A percentile compares a stretch with the other conserved stretches of the same genome.
Evolutionary conservation across 2,329 filamentous ascomycete species (phyloP).

Genomic region (Lomentospora prolificans): DNA sequence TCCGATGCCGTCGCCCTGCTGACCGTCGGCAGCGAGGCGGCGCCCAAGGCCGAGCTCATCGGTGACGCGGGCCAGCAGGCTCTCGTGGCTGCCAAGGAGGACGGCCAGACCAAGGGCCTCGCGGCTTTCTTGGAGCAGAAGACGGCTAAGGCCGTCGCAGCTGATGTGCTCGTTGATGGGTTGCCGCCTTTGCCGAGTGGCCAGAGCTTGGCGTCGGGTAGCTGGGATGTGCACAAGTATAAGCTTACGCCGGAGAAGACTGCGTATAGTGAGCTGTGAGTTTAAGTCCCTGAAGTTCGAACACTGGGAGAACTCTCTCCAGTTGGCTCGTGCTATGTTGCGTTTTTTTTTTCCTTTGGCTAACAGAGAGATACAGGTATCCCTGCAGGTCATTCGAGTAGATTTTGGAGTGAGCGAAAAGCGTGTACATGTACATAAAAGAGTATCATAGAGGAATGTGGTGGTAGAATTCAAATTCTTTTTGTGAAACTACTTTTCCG

Average conservation of each 20-base stretch:
- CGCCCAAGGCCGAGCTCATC: constrained; percentile 74
- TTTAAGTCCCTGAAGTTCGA: too few species aligned
- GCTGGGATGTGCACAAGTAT: constrained; percentile 62
- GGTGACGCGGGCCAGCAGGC: constrained; percentile 50
- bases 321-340: too few species aligned
- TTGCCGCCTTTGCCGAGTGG: constrained; percentile 80
- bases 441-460: constrained; percentile 15
- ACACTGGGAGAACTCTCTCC: too few species aligned
- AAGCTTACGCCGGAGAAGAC: constrained; percentile 50
- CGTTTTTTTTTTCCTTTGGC: constrained; percentile 13
- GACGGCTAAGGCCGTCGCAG: constrained; percentile 39
- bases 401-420: constrained; percentile 18
- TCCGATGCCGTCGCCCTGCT: constrained; percentile 78
- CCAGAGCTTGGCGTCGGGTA: constrained; percentile 41
- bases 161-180: constrained; percentile 63
- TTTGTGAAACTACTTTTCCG: constrained; percentile 8
- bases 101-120: constrained; percentile 58
- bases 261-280: constrained; percentile 59
- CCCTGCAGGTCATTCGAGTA: constrained; percentile 54
- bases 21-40: constrained; percentile 69
- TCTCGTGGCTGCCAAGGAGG: constrained; percentile 65
- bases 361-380: constrained; percentile 36
- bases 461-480: constrained; percentile 8
- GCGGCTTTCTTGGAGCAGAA: constrained; percentile 62
- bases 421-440: constrained; percentile 20